Base-by-base conservation (phyloP, 208 protist genomes). In the Acanthamoeba culbertsoni region DNA sequence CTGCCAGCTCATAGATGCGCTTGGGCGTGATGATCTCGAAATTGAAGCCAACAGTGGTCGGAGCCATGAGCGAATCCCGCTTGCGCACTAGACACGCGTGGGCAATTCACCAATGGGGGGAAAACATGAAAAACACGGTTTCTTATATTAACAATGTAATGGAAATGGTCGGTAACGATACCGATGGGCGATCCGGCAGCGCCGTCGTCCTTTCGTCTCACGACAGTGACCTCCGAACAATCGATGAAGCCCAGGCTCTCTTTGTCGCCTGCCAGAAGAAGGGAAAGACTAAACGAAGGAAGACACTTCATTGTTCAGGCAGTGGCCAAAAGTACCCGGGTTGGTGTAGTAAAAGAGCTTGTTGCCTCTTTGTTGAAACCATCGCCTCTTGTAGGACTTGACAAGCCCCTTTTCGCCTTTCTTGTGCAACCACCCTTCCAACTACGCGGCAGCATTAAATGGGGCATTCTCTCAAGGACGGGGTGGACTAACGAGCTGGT, bases 321-420 rank as follows among this genome's bases (percentile, higher is more conserved):
- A 59, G n/a, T 16, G 0, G 20, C 51, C 7, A 7, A 26, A 1
- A 26, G 55, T 45, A 75, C 63, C 63, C 16, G 48, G 28, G 75
- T 48, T 86, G 75, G 75, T 26, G 26, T 31, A 86, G 75, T 86
- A 86, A 45, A 18, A 59, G 45, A 86, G 75, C 75, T 86, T 86
- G 75, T 86, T 90, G 82, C 82, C 82, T 14, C 42, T 45, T 53
- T 68, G 82, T 23, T 43, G 42, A 33, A 92, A 92, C 86, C 86
- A 92, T 0, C 86, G 86, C 12, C 40, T 90, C 59, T 75, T 68
- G 86, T 77, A 92, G 86, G 28, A 23, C 59, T 33, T 73, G 20
- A 92, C 57, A 53, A 92, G 86, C 5, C 86, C 86, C 62, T 92
- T 92, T n/a, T 92, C 86, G 40, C 86, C 86, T 45, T 92, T 68